Evolutionary conservation across 2,329 filamentous ascomycete genomes (phyloP), one percentile per base, ranked within the genome.

Genomic region (Cytospora piceicola): DNA sequence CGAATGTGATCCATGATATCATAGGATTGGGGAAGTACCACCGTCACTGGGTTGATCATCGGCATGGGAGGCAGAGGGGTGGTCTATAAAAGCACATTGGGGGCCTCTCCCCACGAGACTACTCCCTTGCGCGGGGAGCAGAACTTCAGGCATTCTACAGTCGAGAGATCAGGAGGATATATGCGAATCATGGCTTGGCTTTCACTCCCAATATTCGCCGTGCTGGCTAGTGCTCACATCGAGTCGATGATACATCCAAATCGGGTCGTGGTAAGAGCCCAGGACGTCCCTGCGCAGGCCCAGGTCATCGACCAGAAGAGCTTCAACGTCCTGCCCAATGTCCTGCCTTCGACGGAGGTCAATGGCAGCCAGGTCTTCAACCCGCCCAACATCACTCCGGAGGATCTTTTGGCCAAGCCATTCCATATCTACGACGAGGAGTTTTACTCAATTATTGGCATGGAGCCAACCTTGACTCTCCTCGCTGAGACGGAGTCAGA

Each of bases 361-460:
- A 80, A 81, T 53, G 74, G 74, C 17, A 76, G 20, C 0, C 57
- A 80, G 75, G 68, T 74, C 14, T 82, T 82, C 68, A 66, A 80
- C 24, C 82, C 81, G n/a, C 81, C 81, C 0, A 80, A 80, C 1
- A 72, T 78, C 29, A 77, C 77, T 0, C 63, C 75, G 11, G 75
- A 78, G 20, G 76, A 74, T 11, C 75, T 82, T 1, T 63, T 67
- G 2, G 75, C 74, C 24, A 79, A 74, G 70, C 76, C 79, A 12
- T 79, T 80, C 67, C 77, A 82, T 64, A 73, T 85, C 63, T 86
- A 84, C 68, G 80, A 85, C 57, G 73, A 79, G 0, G 81, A 81
- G 22, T 87, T 87, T 63, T 75, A 78, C 58, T 74, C 80, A 30
- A 75, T 87, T 9, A 78, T 87, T 24, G 84, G 84, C 5, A 39